Base-by-base conservation (phyloP, 1,284 basidiomycete genomes). In the Irpex sp. region DNA sequence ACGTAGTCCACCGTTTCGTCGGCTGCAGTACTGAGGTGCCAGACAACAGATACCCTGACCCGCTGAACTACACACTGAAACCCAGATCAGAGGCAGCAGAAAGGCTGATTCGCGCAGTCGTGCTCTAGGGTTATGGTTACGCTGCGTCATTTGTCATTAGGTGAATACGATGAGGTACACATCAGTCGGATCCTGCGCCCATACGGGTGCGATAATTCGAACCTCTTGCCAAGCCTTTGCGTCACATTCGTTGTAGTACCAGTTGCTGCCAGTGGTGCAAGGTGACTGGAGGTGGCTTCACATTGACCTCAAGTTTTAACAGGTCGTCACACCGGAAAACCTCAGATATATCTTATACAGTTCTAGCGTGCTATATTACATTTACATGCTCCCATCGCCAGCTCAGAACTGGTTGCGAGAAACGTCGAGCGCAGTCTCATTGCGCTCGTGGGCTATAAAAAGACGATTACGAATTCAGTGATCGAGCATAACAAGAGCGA, bases 361-460 rank as follows among this genome's bases (percentile, higher is more conserved):
- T 26, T 9, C 39, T 43, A 43, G 15, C 8, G 39, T 15, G 15
- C 9, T 55, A 55, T 55, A 55, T 35, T 55, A 55, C 53, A 55
- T 51, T 9, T 15, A 50, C 49, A 50, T 50, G 39, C 39, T 43
- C 4, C 5, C 19, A 11, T 33, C 31, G 53, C 1, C 11, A 55
- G 21, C 53, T 35, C 33, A 55, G 31, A 55, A 55, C 31, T 55
- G 53, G 53, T 55, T 55, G 53, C 53, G 53, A 35, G 53, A 55
- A 5, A 55, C 53, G 19, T 55, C 53, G 31, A 55, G 53, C 17
- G 61, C 61, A 54, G 57, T 58, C 35, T 54, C 53, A 57, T 59
- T 62, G 37, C 61, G 61, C 50, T 62, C 61, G 36, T 62, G 61
- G n/a, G 61, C 61, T 62, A 55, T 13, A 21, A 51, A 26, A 51